Evolutionary conservation across 805 yeast species (phyloP).

Genomic region (Sugiyamaella americana): DNA sequence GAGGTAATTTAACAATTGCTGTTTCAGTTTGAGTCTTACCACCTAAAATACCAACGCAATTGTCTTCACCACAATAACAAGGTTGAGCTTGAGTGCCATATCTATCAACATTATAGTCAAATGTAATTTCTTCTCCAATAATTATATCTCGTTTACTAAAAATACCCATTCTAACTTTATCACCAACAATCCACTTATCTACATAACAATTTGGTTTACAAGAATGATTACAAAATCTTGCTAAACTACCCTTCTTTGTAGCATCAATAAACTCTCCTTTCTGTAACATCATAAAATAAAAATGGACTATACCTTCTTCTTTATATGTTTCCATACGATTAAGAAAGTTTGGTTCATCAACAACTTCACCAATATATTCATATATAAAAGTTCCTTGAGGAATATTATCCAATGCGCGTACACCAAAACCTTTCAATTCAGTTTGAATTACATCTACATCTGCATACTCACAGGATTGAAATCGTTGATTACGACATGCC

Average conservation of each 20-base stretch:
- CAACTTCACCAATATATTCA: slow-evolving; percentile 93
- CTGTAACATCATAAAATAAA: slow-evolving; percentile 93
- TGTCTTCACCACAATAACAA: slow-evolving; percentile 89
- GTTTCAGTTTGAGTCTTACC: slow-evolving; percentile 94
- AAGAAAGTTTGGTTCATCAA: slow-evolving; percentile 71
- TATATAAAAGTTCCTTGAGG: slow-evolving; percentile 66
- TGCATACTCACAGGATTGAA: slow-evolving; percentile 72
- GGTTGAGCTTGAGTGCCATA: slow-evolving; percentile 93
- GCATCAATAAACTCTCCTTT: slow-evolving; percentile 94
- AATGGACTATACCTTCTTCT: slow-evolving; percentile 62
- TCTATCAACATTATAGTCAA: slow-evolving; percentile 90
- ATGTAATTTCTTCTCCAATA: slow-evolving; percentile 84
- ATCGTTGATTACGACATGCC: slow-evolving; percentile 80
- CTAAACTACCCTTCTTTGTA: slow-evolving; percentile 79
- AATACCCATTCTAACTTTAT: slow-evolving; percentile 87
- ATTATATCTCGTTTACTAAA: slow-evolving; percentile 71
- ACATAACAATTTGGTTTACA: slow-evolving; percentile 93
- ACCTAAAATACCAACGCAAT: slow-evolving; percentile 90
- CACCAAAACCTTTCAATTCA: slow-evolving; percentile 82
- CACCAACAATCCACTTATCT: slow-evolving; percentile 95
- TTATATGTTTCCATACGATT: slow-evolving; percentile 72
- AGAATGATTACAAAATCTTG: slow-evolving; percentile 90
- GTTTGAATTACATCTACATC: slow-evolving; percentile 76
- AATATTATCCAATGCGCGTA: slow-evolving; percentile 60
- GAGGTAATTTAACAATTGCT: slow-evolving; percentile 77